A percentile compares a stretch with the other conserved stretches of the same genome.
phyloP scores from a whole-genome alignment of 2,329 filamentous ascomycete species.

The Sarocladium strictum region DNA sequence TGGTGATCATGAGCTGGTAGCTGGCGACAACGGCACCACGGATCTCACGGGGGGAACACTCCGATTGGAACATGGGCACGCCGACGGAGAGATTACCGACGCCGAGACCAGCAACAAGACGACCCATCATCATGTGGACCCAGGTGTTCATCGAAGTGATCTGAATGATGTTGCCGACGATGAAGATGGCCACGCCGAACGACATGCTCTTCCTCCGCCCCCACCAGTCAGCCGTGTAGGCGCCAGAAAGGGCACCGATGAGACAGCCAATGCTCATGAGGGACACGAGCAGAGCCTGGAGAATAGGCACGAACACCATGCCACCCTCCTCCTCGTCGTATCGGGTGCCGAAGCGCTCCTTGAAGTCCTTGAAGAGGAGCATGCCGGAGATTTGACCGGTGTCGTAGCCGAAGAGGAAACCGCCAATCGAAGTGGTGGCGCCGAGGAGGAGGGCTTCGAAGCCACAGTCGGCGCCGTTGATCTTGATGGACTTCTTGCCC shows the following conservation, averaged over 20 bases:
- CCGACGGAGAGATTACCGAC: conserved; percentile 61
- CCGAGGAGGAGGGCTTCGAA: conserved; percentile 38
- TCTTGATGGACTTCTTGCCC: conserved; percentile 30
- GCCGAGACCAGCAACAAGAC: conserved; percentile 61
- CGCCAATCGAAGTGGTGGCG: conserved; percentile 49
- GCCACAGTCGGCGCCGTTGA: conserved; percentile 38
- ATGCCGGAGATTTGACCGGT: conserved; percentile 53
- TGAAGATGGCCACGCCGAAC: conserved; percentile 50
- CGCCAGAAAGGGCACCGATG: conserved; percentile 46
- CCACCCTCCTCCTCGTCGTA: conserved; percentile 22
- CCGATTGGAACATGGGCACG: conserved; percentile 63
- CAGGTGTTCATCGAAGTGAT: conserved; percentile 51
- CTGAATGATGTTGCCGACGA: conserved; percentile 60
- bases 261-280: conserved; percentile 51
- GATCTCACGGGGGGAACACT: conserved; percentile 56
- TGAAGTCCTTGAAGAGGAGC: conserved; percentile 47
- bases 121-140: conserved; percentile 61
- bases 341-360: conserved; percentile 45
- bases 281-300: conserved; percentile 47
- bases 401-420: conserved; percentile 59
- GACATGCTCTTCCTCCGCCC: conserved; percentile 52
- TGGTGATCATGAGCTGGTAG: conserved; percentile 70
- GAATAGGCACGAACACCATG: conserved; percentile 33
- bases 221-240: conserved; percentile 49
- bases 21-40: conserved; percentile 59